These are phyloP conservation scores for Geotrichum restrictum DNA, from an alignment of 1,139 yeast species.

Conservation along the genomic window DNA sequence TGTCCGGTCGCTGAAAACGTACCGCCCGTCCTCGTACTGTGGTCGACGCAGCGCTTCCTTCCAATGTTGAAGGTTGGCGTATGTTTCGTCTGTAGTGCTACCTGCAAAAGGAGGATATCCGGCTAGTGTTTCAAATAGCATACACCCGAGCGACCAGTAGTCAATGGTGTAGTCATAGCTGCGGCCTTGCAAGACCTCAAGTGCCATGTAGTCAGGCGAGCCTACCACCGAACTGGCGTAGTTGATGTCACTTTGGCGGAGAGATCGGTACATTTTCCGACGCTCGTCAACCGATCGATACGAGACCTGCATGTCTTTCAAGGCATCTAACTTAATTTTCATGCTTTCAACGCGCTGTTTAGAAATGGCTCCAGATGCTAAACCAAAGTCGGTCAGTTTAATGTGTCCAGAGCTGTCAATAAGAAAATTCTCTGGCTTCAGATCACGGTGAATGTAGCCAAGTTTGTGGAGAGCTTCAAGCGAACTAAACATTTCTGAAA, in stretches of 20 bases:
- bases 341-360: conserved; percentile 90
- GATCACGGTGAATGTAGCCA: conserved; percentile 94
- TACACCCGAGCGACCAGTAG: conserved; percentile 98
- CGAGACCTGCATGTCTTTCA: conserved; percentile 62
- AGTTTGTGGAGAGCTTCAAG: conserved; percentile 89
- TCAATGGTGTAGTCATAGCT: conserved; percentile 94
- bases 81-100: conserved; percentile 87
- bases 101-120: conserved; percentile 98
- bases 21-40: conserved; percentile 84
- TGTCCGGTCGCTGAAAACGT: conserved; percentile 91
- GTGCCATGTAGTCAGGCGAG: conserved; percentile 98
- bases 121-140: conserved; percentile 83
- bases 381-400: conserved; percentile 93
- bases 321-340: conserved; percentile 78
- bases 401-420: conserved; percentile 94
- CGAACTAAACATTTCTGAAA: conserved; percentile 93
- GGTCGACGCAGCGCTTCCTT: conserved; percentile 84
- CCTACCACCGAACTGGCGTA: conserved; percentile 96
- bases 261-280: conserved; percentile 74
- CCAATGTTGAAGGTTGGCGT: conserved; percentile 91
- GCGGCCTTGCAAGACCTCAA: conserved; percentile 92
- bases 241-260: conserved; percentile 62
- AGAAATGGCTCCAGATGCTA: conserved; percentile 94
- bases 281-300: conserved; percentile 77
- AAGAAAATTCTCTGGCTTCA: conserved; percentile 94